phyloP scores from a whole-genome alignment of 495 filamentous ascomycete genomes.

The Penicillium silybi region DNA sequence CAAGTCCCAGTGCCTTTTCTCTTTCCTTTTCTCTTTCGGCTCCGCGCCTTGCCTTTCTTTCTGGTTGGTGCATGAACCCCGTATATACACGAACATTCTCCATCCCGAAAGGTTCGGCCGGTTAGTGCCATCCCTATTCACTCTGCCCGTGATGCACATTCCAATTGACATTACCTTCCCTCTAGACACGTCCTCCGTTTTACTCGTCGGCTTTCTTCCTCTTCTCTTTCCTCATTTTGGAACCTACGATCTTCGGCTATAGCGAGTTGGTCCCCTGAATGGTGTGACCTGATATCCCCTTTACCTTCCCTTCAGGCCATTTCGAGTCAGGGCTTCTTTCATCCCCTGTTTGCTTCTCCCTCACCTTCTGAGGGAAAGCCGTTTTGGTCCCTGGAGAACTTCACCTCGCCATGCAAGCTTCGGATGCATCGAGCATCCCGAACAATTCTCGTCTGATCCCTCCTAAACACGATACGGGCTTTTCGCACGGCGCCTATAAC shows the following conservation, averaged over 20 bases:
- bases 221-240: conserved; percentile 7
- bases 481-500: conserved; percentile 85
- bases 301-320: not conserved
- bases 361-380: not conserved
- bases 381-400: conserved; percentile 7
- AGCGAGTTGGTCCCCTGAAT: conserved; percentile 12
- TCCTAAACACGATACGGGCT: conserved; percentile 68
- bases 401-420: conserved; percentile 76
- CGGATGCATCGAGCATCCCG: conserved; percentile 57
- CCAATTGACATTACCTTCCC: conserved; percentile 26
- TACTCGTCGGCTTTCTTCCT: conserved; percentile 6
- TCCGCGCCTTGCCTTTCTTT: conserved; percentile 18
- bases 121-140: conserved; percentile 25
- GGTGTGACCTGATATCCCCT: conserved; percentile 8
- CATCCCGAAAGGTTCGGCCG: conserved; percentile 19
- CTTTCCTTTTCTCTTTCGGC: conserved; percentile 13
- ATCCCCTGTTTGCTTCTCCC: conserved; percentile 29
- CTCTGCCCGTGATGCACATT: conserved; percentile 27
- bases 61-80: conserved; percentile 12
- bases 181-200: conserved; percentile 29
- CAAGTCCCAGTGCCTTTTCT: conserved; percentile 16
- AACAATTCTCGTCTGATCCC: conserved; percentile 48
- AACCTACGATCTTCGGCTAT: not conserved
- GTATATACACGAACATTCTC: conserved; percentile 23
- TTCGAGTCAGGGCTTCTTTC: conserved; percentile 30